Evolutionary conservation across 345 rosid genomes (phyloP), one percentile per base, ranked within the genome.

Genomic region (Laguncularia racemosa): DNA sequence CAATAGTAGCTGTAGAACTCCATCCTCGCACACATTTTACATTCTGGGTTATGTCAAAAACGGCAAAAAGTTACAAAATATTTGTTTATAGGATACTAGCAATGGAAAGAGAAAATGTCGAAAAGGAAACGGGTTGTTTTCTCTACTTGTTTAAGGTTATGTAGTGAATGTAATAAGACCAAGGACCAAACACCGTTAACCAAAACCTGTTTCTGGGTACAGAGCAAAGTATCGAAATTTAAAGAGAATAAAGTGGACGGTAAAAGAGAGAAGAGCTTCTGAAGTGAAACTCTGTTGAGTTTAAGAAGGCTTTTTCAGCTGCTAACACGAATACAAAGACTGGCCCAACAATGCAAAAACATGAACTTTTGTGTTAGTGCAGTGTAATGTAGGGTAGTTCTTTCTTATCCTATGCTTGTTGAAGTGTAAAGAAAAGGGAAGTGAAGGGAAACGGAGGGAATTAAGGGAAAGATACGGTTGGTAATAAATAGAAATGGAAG

Each of bases 141-240:
- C 40, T 33, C 9, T 33, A 33, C 40, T 33, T 33, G 40, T 33
- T 33, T 33, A 33, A 33, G 40, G 40, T 33, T 33, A 7, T 33
- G 9, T 33, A 6, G 40, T 33, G 40, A 4, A 9, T 33, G 64
- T 53, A 75, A 81, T 71, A 73, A 72, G 84, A 80, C 89, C 56
- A 67, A 50, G 49, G 44, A 43, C 43, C 57, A 69, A 43, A 56
- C 21, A 47, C 47, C 58, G 14, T 59, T 20, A 26, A 66, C 62
- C 61, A 74, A 57, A 16, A 47, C 38, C 52, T 55, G 21, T 52
- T 63, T 77, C 63, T 57, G 72, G 72, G 71, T 49, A 76, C 75
- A 75, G 71, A 62, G 67, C 73, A 70, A 76, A 73, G 77, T 56
- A 80, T 76, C 69, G 64, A 74, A 71, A 67, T 80, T 81, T 6